Base-by-base conservation (phyloP, 2,329 filamentous ascomycete species). In the Botrytis fragariae region DNA sequence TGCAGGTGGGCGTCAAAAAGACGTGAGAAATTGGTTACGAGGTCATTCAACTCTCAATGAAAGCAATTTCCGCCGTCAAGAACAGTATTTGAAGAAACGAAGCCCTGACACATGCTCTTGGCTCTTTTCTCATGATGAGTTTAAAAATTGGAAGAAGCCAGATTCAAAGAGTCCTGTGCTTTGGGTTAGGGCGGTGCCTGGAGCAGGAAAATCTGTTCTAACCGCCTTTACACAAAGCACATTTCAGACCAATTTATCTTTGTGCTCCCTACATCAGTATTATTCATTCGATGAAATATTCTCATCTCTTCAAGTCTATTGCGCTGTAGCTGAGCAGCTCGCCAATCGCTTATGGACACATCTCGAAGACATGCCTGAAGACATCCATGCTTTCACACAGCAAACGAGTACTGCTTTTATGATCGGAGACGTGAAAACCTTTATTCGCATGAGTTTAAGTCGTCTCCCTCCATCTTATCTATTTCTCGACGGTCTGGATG, bases 341-440 rank as follows among this genome's bases (percentile, higher is more conserved):
- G 35, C 37, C n/a, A 60, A 59, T 61, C 67, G 48, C n/a, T 37
- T 69, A 18, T 69, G 67, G 67, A 59, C 20, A 3, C 16, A 69
- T 32, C 51, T 69, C 18, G 67, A 69, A 16, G 67, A 69, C 44
- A 69, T 61, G 48, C 67, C 68, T 29, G 54, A 59, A 51, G 68
- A 70, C 22, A 70, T 70, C n/a, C 68, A 70, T 39, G 32, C 68
- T 22, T 70, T 70, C 22, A 70, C 54, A n/a, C 68, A 60, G 18
- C 68, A n/a, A n/a, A 60, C 37, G 25, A 60, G 51, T 22, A 59
- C 67, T 3, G 48, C 37, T 5, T 22, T n/a, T 5, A 60, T 32
- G 2, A 61, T 9, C 14, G 37, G 37, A 12, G 68, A 70, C 32
- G 68, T 61, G 18, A 70, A 70, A 60, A 48, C 37, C 4, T 32